Conservation (phyloP, 164 flowering plant species). For the Saururus chinensis region DNA sequence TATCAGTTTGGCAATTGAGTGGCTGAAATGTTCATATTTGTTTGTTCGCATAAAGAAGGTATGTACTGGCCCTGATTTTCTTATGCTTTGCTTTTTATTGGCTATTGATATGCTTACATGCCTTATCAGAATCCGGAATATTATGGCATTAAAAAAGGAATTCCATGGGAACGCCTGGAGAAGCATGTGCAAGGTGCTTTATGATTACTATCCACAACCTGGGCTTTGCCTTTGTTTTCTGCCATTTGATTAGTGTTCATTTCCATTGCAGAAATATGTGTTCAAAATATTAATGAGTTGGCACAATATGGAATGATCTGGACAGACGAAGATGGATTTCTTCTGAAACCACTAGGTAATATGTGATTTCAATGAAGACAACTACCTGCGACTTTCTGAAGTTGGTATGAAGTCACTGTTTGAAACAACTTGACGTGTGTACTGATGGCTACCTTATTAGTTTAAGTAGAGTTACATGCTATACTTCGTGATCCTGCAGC, state of each 20-base stretch:
- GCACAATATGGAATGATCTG: constrained; percentile 76
- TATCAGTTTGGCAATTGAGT: constrained; percentile 82
- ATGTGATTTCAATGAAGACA: background rate
- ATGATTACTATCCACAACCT: no score
- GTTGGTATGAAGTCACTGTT: no score
- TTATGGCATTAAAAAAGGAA: constrained; percentile 59
- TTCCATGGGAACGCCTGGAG: constrained; percentile 48
- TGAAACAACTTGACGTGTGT: no score
- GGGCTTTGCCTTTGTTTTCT: background rate
- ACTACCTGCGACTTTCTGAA: no score
- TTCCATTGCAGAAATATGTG: constrained; percentile 53
- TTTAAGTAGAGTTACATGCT: no score
- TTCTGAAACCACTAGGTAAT: constrained; percentile 85
- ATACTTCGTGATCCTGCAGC: no score
- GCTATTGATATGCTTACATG: constrained; percentile 7
- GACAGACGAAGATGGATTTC: constrained; percentile 93
- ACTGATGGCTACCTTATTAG: no score
- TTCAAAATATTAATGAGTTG: constrained; percentile 76
- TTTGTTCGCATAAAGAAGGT: constrained; percentile 91
- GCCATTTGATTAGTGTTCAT: background rate
- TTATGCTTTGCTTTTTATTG: background rate
- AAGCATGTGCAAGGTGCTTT: constrained; percentile 71
- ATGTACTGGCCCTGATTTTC: constrained; percentile 15
- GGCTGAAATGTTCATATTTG: constrained; percentile 93
- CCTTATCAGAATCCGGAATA: constrained; percentile 65